Base-by-base conservation (phyloP, 208 protist genomes). In the Angomonas ambiguus region DNA sequence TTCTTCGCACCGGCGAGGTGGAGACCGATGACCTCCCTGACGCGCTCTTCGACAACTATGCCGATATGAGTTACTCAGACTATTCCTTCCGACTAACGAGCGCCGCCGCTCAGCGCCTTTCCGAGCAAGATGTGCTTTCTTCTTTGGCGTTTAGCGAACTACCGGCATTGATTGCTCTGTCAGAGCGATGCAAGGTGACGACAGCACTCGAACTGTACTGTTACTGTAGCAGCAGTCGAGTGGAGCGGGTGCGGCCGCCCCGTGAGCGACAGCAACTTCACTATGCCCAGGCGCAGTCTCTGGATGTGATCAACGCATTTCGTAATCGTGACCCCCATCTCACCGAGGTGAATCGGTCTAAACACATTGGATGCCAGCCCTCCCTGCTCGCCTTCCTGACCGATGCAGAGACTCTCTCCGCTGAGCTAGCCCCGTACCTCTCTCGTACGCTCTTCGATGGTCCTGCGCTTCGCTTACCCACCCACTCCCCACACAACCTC, bases 11-110 rank as follows among this genome's bases (percentile, higher is more conserved):
- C 45, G 51, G 22, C 24, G 48, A 33, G 6, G 64, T 4, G 32
- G 48, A 30, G 1, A 28, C 38, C 53, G 38, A 45, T 16, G 16
- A 42, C 35, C 49, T 94, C 16, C 56, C 93, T n/a, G 83, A 93
- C 25, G 89, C 86, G 4, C 69, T 95, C 31, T 79, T 84, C 55
- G 86, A 93, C 58, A 81, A 83, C 68, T 95, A 93, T 65, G 62
- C 82, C n/a, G 55, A 73, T 30, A 78, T 72, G 0, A 57, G 71
- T 13, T 92, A 91, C 67, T 72, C 73, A 10, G 89, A 95, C 69
- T 91, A 90, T 79, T 77, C 71, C 28, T 79, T 92, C 6, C 20
- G 35, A 1, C 72, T 67, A 41, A 93, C 89, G 22, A 51, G 31
- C 56, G 65, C 62, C 31, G 75, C 76, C 11, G 78, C 83, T 8